Base-by-base conservation (phyloP, 169 alveolate species). In the Prorocentrum cordatum region DNA sequence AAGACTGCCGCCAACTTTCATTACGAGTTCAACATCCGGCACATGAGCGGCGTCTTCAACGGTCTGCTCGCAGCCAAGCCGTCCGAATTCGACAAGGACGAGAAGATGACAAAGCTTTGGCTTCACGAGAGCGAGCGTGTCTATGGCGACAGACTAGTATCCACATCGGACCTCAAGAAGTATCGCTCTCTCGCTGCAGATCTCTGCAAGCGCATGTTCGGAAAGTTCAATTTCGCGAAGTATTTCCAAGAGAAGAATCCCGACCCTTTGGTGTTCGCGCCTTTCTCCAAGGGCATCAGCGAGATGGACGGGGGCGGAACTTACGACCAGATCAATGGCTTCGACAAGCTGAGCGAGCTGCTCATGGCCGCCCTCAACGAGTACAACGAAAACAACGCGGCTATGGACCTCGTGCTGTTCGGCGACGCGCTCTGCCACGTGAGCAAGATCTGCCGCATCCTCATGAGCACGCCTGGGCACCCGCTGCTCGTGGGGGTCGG, bases 401-500 rank as follows among this genome's bases (percentile, higher is more conserved):
- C 95, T 72, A 95, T 97, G 98, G 98, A 96, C 88, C 92, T 97
- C 79, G 99, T 97, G 36, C 94, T 97, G 39, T 97, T 97, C 94
- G 98, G 96, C 90, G 99, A 97, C 87, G 99, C 98, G 26, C 95
- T 97, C 95, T 95, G 94, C 92, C 99, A 97, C 91, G 98, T 97
- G 66, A 83, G 84, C 50, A 75, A 75, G 61, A 96, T 97, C 36
- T 94, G 97, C 54, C 94, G 99, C 84, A 96, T 97, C 86, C 94
- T 97, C 59, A 93, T 95, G 62, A 95, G n/a, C n/a, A n/a, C 96
- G 62, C 94, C 96, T 27, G 97, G 98, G 70, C 98, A 97, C 92
- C 98, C 99, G 29, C 93, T 96, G 85, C 95, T 97, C 54, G 98
- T 97, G 90, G 99, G 99, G 35, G 98, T 97, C n/a, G 99, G 99